Evolutionary conservation across 116 monocot species (phyloP).

Genomic region (Dioscorea cayenensis): DNA sequence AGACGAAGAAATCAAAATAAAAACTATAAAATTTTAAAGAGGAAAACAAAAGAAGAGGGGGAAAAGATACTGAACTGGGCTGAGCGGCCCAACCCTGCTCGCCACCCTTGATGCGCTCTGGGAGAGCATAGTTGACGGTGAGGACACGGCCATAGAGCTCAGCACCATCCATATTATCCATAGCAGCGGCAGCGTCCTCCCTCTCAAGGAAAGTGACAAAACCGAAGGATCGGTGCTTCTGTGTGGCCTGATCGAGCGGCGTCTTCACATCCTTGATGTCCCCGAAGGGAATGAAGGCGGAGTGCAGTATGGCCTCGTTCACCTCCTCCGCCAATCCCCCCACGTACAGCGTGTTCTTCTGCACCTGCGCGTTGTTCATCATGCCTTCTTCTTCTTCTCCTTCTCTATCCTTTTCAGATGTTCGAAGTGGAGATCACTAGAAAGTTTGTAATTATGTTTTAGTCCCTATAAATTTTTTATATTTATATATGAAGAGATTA

Average conservation of each 20-base stretch:
- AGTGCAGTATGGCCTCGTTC: conserved; percentile 82
- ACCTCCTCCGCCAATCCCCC: conserved; percentile 95
- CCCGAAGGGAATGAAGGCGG: conserved; percentile 93
- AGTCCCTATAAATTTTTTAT: too few relatives aligned
- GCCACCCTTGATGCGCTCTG: conserved; percentile 92
- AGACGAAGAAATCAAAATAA: not conserved
- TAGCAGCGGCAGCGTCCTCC: conserved; percentile 76
- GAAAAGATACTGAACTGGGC: conserved; percentile 37
- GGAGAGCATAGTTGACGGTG: conserved; percentile 80
- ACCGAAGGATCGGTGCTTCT: conserved; percentile 98
- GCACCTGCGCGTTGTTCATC: conserved; percentile 28
- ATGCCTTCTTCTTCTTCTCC: too few relatives aligned
- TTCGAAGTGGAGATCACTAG: too few relatives aligned
- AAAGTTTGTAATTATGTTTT: too few relatives aligned
- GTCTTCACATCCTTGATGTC: conserved; percentile 99
- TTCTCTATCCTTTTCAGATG: too few relatives aligned
- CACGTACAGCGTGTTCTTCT: conserved; percentile 77
- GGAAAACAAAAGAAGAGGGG: not conserved
- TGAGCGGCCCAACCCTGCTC: conserved; percentile 90
- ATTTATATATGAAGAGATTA: too few relatives aligned
- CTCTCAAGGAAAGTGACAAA: conserved; percentile 97
- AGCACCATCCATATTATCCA: conserved; percentile 86
- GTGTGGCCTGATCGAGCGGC: conserved; percentile 92
- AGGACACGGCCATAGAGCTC: conserved; percentile 80
- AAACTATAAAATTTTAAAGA: not conserved